A percentile compares a stretch with the other conserved stretches of the same genome.
phyloP scores from a whole-genome alignment of 129 eudicot species.

The Flaveria robusta region DNA sequence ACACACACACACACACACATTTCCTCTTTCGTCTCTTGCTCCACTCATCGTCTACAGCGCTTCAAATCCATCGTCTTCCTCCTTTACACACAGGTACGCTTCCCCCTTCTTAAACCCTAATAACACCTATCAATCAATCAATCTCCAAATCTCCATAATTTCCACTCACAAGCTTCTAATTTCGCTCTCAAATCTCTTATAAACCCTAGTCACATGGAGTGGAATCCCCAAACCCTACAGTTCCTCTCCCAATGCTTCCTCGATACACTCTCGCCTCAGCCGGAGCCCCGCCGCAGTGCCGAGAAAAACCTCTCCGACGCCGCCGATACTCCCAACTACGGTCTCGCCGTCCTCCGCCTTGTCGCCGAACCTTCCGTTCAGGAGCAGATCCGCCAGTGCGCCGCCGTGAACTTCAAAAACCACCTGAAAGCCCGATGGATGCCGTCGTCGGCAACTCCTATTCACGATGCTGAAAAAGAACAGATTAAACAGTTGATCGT shows the following conservation, averaged over 20 bases:
- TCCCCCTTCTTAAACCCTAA: slow-evolving; percentile 4
- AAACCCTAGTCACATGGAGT: slow-evolving; percentile 61
- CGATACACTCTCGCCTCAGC: slow-evolving; percentile 72
- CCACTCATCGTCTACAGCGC: slow-evolving; percentile 10
- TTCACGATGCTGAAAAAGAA: slow-evolving; percentile 71
- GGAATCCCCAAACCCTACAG: slow-evolving; percentile 70
- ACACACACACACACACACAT: not conserved
- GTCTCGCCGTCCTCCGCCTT: slow-evolving; percentile 80
- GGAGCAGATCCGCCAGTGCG: slow-evolving; percentile 74
- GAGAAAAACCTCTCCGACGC: slow-evolving; percentile 71
- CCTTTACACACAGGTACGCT: slow-evolving; percentile 13
- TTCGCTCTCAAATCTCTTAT: slow-evolving; percentile 1
- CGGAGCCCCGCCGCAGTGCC: slow-evolving; percentile 79
- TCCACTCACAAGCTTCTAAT: not conserved
- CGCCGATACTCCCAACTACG: slow-evolving; percentile 67
- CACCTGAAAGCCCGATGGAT: slow-evolving; percentile 72
- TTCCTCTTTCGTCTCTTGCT: not conserved
- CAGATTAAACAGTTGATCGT: slow-evolving; percentile 76
- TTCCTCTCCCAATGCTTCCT: slow-evolving; percentile 69
- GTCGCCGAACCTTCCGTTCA: slow-evolving; percentile 67
- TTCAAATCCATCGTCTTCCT: slow-evolving; percentile 24
- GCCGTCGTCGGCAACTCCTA: slow-evolving; percentile 30
- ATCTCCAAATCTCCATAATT: not conserved
- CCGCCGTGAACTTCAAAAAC: slow-evolving; percentile 90
- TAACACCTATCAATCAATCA: not conserved